Percentiles rank a stretch among this genome's conserved stretches.
Evolutionary conservation across 768 basidiomycete species (phyloP).

Genomic region (Suillus lakei): DNA sequence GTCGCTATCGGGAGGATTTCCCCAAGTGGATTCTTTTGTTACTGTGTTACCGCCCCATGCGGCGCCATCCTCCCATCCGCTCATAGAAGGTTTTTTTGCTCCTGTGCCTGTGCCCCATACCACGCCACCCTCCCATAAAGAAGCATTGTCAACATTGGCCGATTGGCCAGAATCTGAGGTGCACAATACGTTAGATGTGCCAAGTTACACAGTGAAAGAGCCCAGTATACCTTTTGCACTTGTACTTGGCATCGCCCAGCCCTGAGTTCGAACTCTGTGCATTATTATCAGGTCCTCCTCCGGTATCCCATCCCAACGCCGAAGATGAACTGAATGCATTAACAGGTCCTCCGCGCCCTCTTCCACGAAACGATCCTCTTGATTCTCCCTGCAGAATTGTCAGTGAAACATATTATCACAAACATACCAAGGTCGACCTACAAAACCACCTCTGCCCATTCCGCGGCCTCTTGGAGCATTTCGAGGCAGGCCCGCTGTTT

Average conservation of each 20-base stretch:
- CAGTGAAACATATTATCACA: background rate
- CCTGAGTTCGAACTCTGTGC: background rate
- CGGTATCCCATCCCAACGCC: slow-evolving; percentile 11
- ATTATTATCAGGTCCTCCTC: background rate
- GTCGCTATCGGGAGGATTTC: background rate
- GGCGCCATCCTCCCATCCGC: background rate
- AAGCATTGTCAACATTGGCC: no score
- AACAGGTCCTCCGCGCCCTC: slow-evolving; percentile 1
- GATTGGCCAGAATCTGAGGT: background rate
- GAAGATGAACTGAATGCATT: slow-evolving; percentile 1
- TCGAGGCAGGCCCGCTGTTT: slow-evolving; percentile 15
- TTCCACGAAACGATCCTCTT: slow-evolving; percentile 15
- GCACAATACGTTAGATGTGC: background rate
- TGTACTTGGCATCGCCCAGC: background rate
- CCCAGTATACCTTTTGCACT: background rate
- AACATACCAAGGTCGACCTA: slow-evolving; percentile 10
- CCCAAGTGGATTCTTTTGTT: background rate
- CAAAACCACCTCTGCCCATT: slow-evolving; percentile 23
- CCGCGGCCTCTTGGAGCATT: slow-evolving; percentile 11
- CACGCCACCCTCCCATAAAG: slow-evolving; percentile 3
- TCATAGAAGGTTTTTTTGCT: slow-evolving; percentile 4
- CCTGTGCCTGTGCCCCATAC: slow-evolving; percentile 12
- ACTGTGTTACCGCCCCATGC: background rate
- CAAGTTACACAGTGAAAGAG: background rate
- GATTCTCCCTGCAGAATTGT: slow-evolving; percentile 13